Evolutionary conservation across 1,139 yeast genomes (phyloP), one percentile per base, ranked within the genome.

Genomic region (Hemisphaericaspora xylanilytica): DNA sequence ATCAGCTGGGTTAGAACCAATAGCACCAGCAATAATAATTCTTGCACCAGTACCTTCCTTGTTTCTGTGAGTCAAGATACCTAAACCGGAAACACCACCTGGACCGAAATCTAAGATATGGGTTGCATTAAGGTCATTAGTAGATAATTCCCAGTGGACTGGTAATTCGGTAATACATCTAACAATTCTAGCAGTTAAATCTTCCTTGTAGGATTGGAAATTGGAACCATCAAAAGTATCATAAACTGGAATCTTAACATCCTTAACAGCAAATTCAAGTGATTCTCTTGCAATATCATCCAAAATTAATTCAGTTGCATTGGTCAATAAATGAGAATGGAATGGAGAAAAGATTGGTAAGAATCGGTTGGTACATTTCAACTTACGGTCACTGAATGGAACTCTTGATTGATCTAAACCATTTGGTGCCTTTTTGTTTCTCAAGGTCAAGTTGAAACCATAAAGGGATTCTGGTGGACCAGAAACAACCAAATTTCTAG

Each of bases 391-490:
- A 50, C 92, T 82, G 70, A 72, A 77, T 42, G 99, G 99, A 45
- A 89, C 78, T 70, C 98, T 81, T 43, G 96, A 84, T 73, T 92
- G 98, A 58, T 90, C 96, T 55, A 88, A 77, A 38, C 97, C 97
- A 39, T 92, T 73, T 42, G 95, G 87, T 37, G 97, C 97, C 72
- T 92, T 92, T 48, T 89, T 86, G 68, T 88, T 87, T 75, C 98
- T 84, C 61, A 92, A 75, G 44, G 92, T 78, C 59, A 92, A 75
- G 67, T 90, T 90, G 56, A 92, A 79, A 73, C 99, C 99, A 56
- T 92, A 92, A 51, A 92, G 75, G n/a, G 97, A 89, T 73, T 89
- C 96, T 41, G 98, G 97, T 38, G 98, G 98, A 63, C 99, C 99
- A 27, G 95, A 81, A 40, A 92, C 87, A 45, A 92, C 98, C 70